Evolutionary conservation across 2,329 filamentous ascomycete genomes (phyloP).

Genomic region (Exophiala aquamarina): DNA sequence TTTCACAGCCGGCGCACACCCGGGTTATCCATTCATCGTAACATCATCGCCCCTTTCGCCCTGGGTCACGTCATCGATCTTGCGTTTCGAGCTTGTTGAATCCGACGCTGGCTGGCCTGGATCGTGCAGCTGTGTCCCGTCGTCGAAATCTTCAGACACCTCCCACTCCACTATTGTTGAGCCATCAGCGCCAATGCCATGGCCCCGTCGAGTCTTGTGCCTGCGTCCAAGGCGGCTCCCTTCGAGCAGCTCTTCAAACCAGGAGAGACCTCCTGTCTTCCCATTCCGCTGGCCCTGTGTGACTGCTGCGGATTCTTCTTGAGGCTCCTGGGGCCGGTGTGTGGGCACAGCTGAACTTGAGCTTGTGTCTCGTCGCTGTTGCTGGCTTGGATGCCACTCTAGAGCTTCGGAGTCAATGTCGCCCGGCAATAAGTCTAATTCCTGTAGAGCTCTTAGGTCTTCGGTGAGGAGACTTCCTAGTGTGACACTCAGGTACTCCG

Average conservation of each 20-base stretch:
- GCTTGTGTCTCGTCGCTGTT: neutral
- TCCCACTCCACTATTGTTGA: slow-evolving; percentile 76
- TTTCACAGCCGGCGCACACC: too few relatives aligned
- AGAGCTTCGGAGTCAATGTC: slow-evolving; percentile 37
- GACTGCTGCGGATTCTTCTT: slow-evolving; percentile 19
- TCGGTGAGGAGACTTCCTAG: slow-evolving; percentile 73
- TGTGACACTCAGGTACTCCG: slow-evolving; percentile 76
- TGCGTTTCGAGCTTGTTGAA: slow-evolving; percentile 27
- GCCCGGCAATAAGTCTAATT: slow-evolving; percentile 69
- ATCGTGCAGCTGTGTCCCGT: slow-evolving; percentile 12
- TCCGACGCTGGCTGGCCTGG: neutral
- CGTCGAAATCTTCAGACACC: slow-evolving; percentile 65
- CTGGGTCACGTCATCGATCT: slow-evolving; percentile 23
- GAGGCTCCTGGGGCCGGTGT: too few relatives aligned
- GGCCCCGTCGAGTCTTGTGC: slow-evolving; percentile 59
- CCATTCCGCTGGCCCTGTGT: slow-evolving; percentile 13
- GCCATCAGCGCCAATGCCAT: slow-evolving; percentile 63
- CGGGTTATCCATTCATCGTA: too few relatives aligned
- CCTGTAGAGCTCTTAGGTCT: slow-evolving; percentile 71
- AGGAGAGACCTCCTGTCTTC: slow-evolving; percentile 64
- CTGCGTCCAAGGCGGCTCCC: slow-evolving; percentile 71
- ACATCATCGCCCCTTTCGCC: too few relatives aligned
- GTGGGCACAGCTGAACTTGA: too few relatives aligned
- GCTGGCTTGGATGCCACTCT: neutral
- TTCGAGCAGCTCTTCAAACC: slow-evolving; percentile 81